A percentile compares a stretch with the other conserved stretches of the same genome.
Conservation (phyloP, 2,329 filamentous ascomycete species). For the Venturiaceae sp. region DNA sequence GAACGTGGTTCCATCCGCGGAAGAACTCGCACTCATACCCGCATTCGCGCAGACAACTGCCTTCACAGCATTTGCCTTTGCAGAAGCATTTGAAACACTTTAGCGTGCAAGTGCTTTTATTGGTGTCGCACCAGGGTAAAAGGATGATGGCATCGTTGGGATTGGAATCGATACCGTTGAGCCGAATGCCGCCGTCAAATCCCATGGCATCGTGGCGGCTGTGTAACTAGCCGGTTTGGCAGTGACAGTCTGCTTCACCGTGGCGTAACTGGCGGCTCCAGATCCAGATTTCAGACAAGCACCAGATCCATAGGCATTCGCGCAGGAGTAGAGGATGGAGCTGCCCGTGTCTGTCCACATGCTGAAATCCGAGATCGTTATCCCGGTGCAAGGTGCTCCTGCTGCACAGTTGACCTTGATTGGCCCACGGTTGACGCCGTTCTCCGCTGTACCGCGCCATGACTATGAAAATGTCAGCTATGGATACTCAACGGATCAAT, state of each 20-base stretch:
- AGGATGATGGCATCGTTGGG: conserved; percentile 29
- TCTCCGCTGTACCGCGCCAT: conserved; percentile 44
- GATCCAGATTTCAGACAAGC: conserved; percentile 33
- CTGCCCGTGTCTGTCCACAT: conserved; percentile 43
- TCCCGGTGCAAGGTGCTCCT: conserved; percentile 41
- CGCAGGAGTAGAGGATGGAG: conserved; percentile 34
- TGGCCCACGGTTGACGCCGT: conserved; percentile 42
- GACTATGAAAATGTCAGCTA: conserved; percentile 18
- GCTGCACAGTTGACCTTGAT: conserved; percentile 44
- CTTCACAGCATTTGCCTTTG: too few species aligned
- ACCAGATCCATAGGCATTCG: conserved; percentile 38
- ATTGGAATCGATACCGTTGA: conserved; percentile 20
- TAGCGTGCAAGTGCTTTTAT: conserved; percentile 19
- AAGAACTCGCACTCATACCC: too few species aligned
- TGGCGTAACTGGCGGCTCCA: conserved; percentile 18
- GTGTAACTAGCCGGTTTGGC: conserved; percentile 26
- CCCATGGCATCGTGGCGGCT: conserved; percentile 26
- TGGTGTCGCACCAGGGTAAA: conserved; percentile 27
- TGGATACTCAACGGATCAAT: not conserved
- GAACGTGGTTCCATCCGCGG: too few species aligned
- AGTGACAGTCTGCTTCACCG: conserved; percentile 23
- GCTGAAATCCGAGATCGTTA: conserved; percentile 40
- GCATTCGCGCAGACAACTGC: too few species aligned
- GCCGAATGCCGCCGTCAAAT: conserved; percentile 20
- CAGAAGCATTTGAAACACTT: too few species aligned